Percentiles rank a stretch among this genome's conserved stretches.
Conservation (phyloP, 1,284 basidiomycete genomes). For the Apiotrichum laibachii region DNA sequence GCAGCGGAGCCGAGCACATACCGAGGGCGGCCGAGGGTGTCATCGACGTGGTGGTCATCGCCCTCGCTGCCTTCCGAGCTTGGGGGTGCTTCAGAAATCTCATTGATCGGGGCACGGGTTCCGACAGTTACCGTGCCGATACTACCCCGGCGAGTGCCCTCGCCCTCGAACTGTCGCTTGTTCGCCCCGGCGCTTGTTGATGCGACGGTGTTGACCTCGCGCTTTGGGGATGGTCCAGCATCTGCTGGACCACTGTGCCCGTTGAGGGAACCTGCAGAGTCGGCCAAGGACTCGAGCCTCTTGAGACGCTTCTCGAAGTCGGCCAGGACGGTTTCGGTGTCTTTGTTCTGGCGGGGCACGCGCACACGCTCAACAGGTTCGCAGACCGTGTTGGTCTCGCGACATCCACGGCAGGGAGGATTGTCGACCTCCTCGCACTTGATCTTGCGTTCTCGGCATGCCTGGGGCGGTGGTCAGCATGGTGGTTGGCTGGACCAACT, state of each 20-base stretch:
- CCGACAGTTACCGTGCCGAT: not conserved
- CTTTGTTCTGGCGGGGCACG: constrained; percentile 1
- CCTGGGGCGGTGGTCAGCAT: not conserved
- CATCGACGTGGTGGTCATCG: not conserved
- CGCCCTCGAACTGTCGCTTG: not conserved
- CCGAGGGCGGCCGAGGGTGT: constrained; percentile 2
- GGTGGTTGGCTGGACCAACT: too few species aligned
- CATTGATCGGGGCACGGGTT: not conserved
- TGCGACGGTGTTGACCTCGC: too few species aligned
- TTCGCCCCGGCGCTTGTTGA: not conserved
- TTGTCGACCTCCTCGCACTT: constrained; percentile 11
- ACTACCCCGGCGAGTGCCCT: not conserved
- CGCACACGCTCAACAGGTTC: constrained; percentile 8
- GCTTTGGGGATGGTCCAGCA: too few species aligned
- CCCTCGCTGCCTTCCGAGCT: not conserved
- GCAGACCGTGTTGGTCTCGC: constrained; percentile 13
- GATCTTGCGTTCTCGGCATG: constrained; percentile 14
- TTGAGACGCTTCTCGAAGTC: constrained; percentile 8
- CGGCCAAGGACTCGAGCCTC: constrained; percentile 3
- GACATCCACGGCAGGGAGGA: constrained; percentile 10
- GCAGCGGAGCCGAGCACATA: constrained; percentile 9
- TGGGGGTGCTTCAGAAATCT: not conserved
- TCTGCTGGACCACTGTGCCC: not conserved
- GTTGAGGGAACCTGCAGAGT: not conserved
- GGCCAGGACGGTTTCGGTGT: not conserved